Conservation (phyloP, 164 flowering plant species). For the Aristolochia contorta region DNA sequence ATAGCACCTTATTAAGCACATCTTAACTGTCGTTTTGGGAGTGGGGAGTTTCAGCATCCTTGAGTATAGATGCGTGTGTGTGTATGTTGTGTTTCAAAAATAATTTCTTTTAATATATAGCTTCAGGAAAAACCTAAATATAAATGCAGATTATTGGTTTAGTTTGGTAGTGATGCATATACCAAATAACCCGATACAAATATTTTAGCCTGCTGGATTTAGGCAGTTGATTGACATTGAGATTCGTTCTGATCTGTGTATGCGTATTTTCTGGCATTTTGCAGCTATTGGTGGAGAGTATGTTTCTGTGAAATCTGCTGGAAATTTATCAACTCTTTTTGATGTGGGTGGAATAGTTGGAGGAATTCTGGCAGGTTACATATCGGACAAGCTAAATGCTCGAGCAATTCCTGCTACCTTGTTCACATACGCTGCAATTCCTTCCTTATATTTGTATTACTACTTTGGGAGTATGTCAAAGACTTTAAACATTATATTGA, state of each 20-base stretch:
- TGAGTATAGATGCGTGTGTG: too few relatives aligned
- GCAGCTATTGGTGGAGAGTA: slow-evolving; percentile 82
- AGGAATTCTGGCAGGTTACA: slow-evolving; percentile 78
- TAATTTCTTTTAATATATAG: too few relatives aligned
- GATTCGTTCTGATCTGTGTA: too few relatives aligned
- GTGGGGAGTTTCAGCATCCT: too few relatives aligned
- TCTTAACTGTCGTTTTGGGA: too few relatives aligned
- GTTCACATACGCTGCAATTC: slow-evolving; percentile 70
- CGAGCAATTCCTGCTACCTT: slow-evolving; percentile 80
- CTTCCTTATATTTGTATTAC: slow-evolving; percentile 54
- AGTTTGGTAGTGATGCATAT: too few relatives aligned
- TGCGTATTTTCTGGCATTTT: not conserved
- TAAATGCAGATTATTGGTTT: too few relatives aligned
- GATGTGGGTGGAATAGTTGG: slow-evolving; percentile 93
- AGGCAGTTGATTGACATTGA: not conserved
- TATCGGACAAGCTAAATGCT: slow-evolving; percentile 73
- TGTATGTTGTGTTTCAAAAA: too few relatives aligned
- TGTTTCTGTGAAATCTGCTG: slow-evolving; percentile 76
- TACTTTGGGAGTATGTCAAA: slow-evolving; percentile 48
- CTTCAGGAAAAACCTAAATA: too few relatives aligned
- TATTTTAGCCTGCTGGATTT: not conserved
- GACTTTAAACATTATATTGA: slow-evolving; percentile 45
- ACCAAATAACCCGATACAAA: too few relatives aligned
- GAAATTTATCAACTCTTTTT: slow-evolving; percentile 83
- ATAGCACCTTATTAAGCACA: too few relatives aligned